Evolutionary conservation across 2,329 filamentous ascomycete species (phyloP).

Genomic region (Arthroderma uncinatum): DNA sequence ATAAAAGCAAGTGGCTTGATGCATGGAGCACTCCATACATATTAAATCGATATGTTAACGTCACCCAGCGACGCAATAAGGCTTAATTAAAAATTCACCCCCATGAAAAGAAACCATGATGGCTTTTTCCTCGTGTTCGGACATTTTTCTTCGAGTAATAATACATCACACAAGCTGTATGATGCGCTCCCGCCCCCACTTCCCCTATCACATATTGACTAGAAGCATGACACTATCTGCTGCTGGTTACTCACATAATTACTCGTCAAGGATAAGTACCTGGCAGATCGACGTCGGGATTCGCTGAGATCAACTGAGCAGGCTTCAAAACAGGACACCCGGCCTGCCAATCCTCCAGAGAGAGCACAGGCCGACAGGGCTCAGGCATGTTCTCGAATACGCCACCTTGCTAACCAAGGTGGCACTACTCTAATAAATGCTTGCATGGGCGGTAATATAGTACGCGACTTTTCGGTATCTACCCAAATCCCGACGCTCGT

Average conservation of each 20-base stretch:
- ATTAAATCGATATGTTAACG: neutral
- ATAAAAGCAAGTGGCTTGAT: neutral
- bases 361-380: constrained; percentile 2
- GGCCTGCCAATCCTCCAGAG: neutral
- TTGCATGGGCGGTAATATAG: neutral
- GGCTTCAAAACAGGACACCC: neutral
- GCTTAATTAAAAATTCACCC: neutral
- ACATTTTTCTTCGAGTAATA: constrained; percentile 4
- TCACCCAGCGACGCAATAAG: neutral
- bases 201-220: neutral
- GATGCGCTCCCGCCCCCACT: neutral
- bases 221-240: neutral
- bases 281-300: neutral
- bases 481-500: constrained; percentile 2
- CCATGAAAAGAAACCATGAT: neutral
- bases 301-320: neutral
- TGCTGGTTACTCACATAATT: neutral
- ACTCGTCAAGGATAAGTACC: neutral
- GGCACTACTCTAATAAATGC: neutral
- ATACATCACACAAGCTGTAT: neutral
- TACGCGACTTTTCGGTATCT: constrained; percentile 2
- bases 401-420: neutral
- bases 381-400: constrained; percentile 4
- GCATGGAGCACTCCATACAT: too few relatives aligned
- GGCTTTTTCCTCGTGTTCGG: constrained; percentile 4